phyloP scores from a whole-genome alignment of 2,329 filamentous ascomycete genomes.

The Colletotrichum horii region DNA sequence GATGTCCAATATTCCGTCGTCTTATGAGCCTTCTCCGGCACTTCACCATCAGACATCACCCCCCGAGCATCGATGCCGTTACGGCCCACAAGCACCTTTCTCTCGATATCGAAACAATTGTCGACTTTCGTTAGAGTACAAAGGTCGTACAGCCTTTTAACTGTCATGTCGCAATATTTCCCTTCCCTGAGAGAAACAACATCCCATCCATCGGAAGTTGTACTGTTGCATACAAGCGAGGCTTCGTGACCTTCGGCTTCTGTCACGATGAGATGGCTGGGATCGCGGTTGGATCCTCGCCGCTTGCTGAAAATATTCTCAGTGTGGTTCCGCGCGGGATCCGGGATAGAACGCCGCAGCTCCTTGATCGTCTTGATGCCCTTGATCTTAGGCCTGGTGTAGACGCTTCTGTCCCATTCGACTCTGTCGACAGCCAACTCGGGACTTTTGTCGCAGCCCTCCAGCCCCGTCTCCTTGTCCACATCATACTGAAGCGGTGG shows the following conservation, averaged over 20 bases:
- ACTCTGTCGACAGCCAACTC: conserved; percentile 21
- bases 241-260: conserved; percentile 30
- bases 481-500: conserved; percentile 27
- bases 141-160: conserved; percentile 29
- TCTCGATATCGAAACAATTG: neutral
- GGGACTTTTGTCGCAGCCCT: conserved; percentile 16
- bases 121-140: conserved; percentile 18
- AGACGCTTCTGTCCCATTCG: conserved; percentile 15
- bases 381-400: neutral
- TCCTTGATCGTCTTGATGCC: neutral
- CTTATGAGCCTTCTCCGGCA: neutral
- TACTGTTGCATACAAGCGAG: conserved; percentile 31
- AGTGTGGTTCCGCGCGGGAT: neutral
- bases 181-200: conserved; percentile 33
- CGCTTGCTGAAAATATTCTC: neutral
- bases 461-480: conserved; percentile 1
- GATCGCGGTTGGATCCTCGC: neutral
- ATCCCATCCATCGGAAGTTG: conserved; percentile 33
- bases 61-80: neutral
- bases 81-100: neutral
- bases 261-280: conserved; percentile 26
- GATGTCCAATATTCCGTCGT: neutral
- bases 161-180: conserved; percentile 37
- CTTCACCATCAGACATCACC: neutral
- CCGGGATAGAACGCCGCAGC: neutral